Conservation (phyloP, 768 basidiomycete species). For the Mycena sanguinolenta region DNA sequence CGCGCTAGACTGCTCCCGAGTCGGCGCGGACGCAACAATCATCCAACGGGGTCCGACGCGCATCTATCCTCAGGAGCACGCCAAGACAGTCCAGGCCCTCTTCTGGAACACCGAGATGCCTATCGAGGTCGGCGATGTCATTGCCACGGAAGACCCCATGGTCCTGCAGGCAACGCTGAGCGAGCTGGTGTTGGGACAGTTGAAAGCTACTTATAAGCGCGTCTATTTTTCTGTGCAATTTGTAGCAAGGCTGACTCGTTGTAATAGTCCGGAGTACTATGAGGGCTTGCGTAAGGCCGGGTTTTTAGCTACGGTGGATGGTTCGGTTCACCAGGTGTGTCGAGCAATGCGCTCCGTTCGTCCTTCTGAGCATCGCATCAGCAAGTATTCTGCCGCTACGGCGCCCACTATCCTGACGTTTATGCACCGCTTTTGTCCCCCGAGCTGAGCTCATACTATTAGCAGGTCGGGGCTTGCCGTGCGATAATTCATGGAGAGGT, state of each 20-base stretch:
- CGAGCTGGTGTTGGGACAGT: neutral
- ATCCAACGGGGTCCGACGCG: constrained; percentile 59
- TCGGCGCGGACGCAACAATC: constrained; percentile 42
- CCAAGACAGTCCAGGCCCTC: neutral
- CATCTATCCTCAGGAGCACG: constrained; percentile 31
- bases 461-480: constrained; percentile 31
- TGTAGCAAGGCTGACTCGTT: neutral
- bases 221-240: neutral
- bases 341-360: too few relatives aligned
- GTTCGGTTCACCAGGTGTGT: constrained; percentile 19
- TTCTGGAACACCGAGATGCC: constrained; percentile 31
- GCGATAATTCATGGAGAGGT: constrained; percentile 34
- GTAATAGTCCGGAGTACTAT: constrained; percentile 31
- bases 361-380: neutral
- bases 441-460: neutral
- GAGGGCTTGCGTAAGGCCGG: constrained; percentile 28
- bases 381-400: constrained; percentile 45
- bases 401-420: constrained; percentile 67
- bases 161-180: constrained; percentile 28
- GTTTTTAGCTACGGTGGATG: constrained; percentile 28
- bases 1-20: constrained; percentile 29
- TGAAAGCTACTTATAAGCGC: constrained; percentile 22
- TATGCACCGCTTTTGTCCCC: neutral
- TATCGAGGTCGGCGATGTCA: constrained; percentile 30
- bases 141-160: constrained; percentile 32